Conservation (phyloP, 305 asterid genomes). For the Coffea humblotiana region DNA sequence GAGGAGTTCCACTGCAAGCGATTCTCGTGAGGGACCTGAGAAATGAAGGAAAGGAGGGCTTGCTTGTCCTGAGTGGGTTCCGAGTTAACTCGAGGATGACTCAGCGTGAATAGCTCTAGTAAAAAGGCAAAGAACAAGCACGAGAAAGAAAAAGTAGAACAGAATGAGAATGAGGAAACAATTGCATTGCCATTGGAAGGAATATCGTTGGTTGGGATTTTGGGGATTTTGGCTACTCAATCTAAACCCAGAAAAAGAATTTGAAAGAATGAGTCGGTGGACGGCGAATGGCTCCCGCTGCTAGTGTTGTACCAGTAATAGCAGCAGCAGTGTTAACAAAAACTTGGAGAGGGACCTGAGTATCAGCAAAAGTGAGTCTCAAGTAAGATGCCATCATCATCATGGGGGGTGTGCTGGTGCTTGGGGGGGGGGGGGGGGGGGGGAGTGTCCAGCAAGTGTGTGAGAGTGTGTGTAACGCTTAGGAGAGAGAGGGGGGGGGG, state of each 20-base stretch:
- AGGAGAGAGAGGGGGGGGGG: neutral
- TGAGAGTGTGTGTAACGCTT: neutral
- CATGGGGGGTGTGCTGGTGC: neutral
- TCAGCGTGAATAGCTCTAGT: neutral
- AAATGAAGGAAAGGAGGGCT: slow-evolving; percentile 67
- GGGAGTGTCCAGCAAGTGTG: neutral
- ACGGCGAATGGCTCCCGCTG: neutral
- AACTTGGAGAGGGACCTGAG: neutral
- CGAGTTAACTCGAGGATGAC: slow-evolving; percentile 27
- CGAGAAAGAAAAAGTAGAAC: neutral
- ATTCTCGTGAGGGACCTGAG: slow-evolving; percentile 55
- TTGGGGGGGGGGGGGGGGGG: neutral
- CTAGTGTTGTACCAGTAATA: neutral
- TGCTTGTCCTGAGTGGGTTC: slow-evolving; percentile 83
- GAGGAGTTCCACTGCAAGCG: slow-evolving; percentile 75
- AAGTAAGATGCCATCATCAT: slow-evolving; percentile 25
- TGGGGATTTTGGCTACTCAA: neutral
- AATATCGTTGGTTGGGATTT: neutral
- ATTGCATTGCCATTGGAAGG: neutral
- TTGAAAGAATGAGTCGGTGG: slow-evolving; percentile 14
- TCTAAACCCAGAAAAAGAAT: slow-evolving; percentile 15
- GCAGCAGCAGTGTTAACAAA: neutral
- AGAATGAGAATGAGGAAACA: slow-evolving; percentile 9
- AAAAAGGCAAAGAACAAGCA: neutral
- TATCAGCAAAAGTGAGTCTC: slow-evolving; percentile 18